Conservation (phyloP, 768 basidiomycete genomes). For the Lactarius trivialis region DNA sequence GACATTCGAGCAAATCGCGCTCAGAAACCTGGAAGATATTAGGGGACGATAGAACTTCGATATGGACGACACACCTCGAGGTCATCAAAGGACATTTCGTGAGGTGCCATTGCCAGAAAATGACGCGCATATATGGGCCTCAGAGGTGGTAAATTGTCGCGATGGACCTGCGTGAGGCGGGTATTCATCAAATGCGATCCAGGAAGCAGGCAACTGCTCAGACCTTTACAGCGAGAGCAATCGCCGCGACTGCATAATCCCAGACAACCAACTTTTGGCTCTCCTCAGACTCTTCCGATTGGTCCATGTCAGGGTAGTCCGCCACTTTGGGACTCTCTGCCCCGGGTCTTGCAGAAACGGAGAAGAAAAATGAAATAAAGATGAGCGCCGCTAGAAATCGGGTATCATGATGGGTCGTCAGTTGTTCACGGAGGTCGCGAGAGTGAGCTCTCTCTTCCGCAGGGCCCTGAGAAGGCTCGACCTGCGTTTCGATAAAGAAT, state of each 20-base stretch:
- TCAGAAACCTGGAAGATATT: slow-evolving; percentile 8
- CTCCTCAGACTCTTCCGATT: not conserved
- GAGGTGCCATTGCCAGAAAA: slow-evolving; percentile 18
- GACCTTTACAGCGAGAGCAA: slow-evolving; percentile 23
- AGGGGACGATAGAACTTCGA: not conserved
- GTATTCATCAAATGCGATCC: not conserved
- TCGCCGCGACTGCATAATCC: slow-evolving; percentile 22
- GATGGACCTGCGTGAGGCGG: slow-evolving; percentile 9
- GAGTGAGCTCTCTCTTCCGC: slow-evolving; percentile 1
- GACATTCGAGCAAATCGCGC: slow-evolving; percentile 16
- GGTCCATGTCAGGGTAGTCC: not conserved
- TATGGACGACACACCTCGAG: slow-evolving; percentile 17
- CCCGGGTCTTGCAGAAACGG: not conserved
- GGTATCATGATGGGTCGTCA: slow-evolving; percentile 16
- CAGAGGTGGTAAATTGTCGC: slow-evolving; percentile 16
- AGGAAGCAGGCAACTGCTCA: not conserved
- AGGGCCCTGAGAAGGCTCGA: slow-evolving; percentile 10
- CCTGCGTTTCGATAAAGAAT: not conserved
- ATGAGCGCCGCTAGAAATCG: slow-evolving; percentile 19
- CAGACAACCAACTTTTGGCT: slow-evolving; percentile 1
- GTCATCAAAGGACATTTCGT: slow-evolving; percentile 15
- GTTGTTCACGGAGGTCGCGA: slow-evolving; percentile 18
- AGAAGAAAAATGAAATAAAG: slow-evolving; percentile 16
- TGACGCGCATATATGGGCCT: slow-evolving; percentile 18
- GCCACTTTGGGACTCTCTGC: not conserved